Evolutionary conservation across 148 eudicot genomes (phyloP).

Genomic region (Heliosperma pusillum): DNA sequence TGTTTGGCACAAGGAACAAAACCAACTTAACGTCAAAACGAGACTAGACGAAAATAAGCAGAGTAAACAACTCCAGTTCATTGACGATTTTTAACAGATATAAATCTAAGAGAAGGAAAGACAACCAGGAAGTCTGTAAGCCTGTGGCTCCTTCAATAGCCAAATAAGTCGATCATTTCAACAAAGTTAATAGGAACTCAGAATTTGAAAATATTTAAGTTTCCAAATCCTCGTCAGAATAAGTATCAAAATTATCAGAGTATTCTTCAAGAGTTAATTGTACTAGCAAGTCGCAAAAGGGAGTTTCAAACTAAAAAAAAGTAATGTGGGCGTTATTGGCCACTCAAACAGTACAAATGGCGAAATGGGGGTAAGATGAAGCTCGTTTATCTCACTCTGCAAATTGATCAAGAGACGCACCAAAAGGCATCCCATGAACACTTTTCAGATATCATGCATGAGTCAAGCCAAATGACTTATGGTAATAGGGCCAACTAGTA

Average conservation of each 20-base stretch:
- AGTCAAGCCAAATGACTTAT: not conserved
- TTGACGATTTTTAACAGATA: not conserved
- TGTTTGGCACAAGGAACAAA: constrained; percentile 27
- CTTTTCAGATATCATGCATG: not conserved
- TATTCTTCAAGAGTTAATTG: not conserved
- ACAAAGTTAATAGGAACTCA: not conserved
- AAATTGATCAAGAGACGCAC: too few relatives aligned
- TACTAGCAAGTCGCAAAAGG: not conserved
- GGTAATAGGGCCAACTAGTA: not conserved
- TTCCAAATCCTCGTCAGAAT: not conserved
- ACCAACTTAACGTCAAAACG: constrained; percentile 2
- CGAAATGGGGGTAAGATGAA: not conserved
- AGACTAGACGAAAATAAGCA: not conserved
- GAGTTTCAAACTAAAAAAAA: not conserved
- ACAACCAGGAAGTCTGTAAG: not conserved
- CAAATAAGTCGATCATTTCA: not conserved
- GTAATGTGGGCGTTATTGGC: too few relatives aligned
- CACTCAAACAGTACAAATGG: not conserved
- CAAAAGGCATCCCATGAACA: not conserved
- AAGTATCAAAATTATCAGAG: not conserved
- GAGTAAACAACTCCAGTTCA: constrained; percentile 3
- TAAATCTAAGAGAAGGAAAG: not conserved
- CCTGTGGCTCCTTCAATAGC: not conserved
- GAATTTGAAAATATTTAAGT: too few relatives aligned
- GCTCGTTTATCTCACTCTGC: too few relatives aligned